Base-by-base conservation (phyloP, 202 grass and related monocot genomes). In the Setaria viridis region DNA sequence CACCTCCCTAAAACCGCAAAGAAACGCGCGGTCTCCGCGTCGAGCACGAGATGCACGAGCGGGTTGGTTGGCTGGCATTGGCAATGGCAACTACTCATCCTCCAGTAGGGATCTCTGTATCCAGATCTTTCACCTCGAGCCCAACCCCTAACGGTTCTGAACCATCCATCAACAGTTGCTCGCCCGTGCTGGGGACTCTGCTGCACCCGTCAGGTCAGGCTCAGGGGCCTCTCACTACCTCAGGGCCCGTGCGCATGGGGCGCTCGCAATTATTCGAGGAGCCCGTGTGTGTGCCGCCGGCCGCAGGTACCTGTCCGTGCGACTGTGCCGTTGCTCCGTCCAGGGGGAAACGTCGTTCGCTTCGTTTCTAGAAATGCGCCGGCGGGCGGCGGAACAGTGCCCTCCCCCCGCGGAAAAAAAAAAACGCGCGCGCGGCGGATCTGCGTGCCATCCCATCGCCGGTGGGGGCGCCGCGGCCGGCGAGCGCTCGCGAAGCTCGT, bases 31-130 rank as follows among this genome's bases (percentile, higher is more conserved):
- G 25, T 20, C 19, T 14, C 20, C 53, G 56, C 19, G 19, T 4
- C 57, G 17, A 4, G 70, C 78, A 80, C 78, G 81, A 50, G 69
- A 47, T 48, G 81, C 41, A 71, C 56, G 81, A 7, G 19, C 7
- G 56, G 53, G 82, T 67, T 21, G 77, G 69, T 54, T 21, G 57
- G 43, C 7, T 6, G 50, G 73, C 37, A 41, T 5, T 5, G 4
- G 39, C 39, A 41, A 25, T 25, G 25, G 25, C 25, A 25, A 25
- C 25, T 25, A 25, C 25, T 25, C 25, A 25, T 25, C 25, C 25
- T 25, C 25, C 25, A 25, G 25, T 25, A 25, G 25, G 25, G 25
- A 25, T 25, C 25, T 25, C 25, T 25, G 25, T 25, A 25, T 41
- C 39, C 4, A 12, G 7, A 5, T 66, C 5, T 34, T 11, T 9